Evolutionary conservation across 768 basidiomycete species (phyloP).

Genomic region (Mycena floridula): DNA sequence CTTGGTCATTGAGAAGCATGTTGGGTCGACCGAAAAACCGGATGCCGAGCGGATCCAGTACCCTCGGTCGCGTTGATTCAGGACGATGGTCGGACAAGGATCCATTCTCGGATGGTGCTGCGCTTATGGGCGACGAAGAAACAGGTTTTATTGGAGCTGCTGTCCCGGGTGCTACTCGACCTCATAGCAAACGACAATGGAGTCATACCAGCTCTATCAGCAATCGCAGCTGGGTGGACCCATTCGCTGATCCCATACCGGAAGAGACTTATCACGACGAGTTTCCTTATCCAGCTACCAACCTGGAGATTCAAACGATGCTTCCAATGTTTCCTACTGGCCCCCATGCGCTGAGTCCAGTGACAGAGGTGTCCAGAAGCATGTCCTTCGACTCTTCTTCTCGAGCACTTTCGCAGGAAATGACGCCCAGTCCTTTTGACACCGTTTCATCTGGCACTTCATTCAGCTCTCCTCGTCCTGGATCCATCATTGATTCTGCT

Average conservation of each 20-base stretch:
- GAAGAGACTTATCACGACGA: conserved; percentile 22
- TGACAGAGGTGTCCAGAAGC: conserved; percentile 22
- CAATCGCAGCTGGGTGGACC: conserved; percentile 39
- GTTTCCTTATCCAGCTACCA: conserved; percentile 1
- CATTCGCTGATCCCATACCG: conserved; percentile 35
- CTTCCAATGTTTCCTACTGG: conserved; percentile 8
- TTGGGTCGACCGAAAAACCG: conserved; percentile 34
- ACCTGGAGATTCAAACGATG: conserved; percentile 10
- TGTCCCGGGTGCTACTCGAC: conserved; percentile 13
- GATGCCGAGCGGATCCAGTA: conserved; percentile 29
- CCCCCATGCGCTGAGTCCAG: conserved; percentile 22
- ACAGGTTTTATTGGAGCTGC: conserved; percentile 20
- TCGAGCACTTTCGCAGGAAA: conserved; percentile 20
- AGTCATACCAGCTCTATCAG: conserved; percentile 32
- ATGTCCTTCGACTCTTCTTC: conserved; percentile 16
- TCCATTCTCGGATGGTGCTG: conserved; percentile 41
- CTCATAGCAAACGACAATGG: conserved; percentile 22
- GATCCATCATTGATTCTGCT: conserved; percentile 18
- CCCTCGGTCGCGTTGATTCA: conserved; percentile 10
- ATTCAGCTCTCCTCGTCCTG: conserved; percentile 18
- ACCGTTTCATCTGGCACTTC: conserved; percentile 17
- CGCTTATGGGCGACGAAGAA: conserved; percentile 30
- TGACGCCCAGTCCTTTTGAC: conserved; percentile 31
- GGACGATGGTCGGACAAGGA: conserved; percentile 42
- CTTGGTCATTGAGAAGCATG: conserved; percentile 48